These are phyloP conservation scores for Ascochyta fabae DNA, from an alignment of 2,329 filamentous ascomycete genomes.

Conservation along the genomic window DNA sequence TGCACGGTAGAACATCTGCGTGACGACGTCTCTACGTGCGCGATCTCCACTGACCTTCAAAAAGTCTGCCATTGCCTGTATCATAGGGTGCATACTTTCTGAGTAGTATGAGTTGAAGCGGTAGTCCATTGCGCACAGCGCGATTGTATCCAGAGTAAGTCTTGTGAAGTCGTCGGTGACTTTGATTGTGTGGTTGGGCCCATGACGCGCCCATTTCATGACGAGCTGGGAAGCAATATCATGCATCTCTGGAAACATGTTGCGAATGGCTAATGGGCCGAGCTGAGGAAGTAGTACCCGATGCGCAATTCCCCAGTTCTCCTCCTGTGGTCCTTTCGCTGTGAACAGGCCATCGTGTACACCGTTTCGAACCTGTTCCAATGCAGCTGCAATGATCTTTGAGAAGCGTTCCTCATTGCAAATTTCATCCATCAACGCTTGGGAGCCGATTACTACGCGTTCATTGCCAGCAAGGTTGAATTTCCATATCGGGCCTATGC, in stretches of 20 bases:
- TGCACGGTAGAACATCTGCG: conserved; percentile 45
- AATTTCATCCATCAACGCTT: conserved; percentile 49
- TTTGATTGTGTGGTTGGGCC: conserved; percentile 39
- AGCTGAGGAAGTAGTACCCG: conserved; percentile 72
- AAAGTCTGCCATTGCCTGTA: conserved; percentile 49
- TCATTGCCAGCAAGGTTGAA: conserved; percentile 36
- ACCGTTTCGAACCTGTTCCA: conserved; percentile 46
- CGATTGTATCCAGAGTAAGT: conserved; percentile 48
- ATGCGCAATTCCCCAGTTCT: conserved; percentile 64
- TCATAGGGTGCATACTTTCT: conserved; percentile 46
- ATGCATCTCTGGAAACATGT: conserved; percentile 66
- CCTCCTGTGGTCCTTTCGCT: conserved; percentile 47
- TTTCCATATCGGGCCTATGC: conserved; percentile 43
- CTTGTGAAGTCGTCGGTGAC: conserved; percentile 50
- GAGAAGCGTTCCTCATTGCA: conserved; percentile 48
- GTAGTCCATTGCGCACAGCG: conserved; percentile 50
- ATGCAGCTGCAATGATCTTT: conserved; percentile 38
- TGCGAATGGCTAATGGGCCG: conserved; percentile 69
- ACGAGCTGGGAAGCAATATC: conserved; percentile 71
- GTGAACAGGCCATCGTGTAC: conserved; percentile 52
- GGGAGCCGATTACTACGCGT: conserved; percentile 40
- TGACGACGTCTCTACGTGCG: conserved; percentile 37
- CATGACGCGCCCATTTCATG: conserved; percentile 70
- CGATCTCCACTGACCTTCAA: conserved; percentile 46
- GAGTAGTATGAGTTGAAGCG: conserved; percentile 52